Evolutionary conservation across 163 green algal species (phyloP).

Genomic region (Scenedesmus sp.): DNA sequence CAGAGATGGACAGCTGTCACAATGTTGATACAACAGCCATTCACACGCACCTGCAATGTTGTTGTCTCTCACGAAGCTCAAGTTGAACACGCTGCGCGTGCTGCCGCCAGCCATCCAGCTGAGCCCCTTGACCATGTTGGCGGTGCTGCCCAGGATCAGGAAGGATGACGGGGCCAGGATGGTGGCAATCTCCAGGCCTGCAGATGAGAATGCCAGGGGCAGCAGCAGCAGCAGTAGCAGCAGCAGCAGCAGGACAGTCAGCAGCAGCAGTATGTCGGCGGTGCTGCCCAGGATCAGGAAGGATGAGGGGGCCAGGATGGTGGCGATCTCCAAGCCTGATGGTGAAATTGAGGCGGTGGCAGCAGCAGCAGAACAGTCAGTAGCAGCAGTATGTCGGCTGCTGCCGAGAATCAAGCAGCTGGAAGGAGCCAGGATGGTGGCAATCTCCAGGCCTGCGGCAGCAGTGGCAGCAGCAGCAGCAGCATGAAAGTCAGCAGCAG

Average conservation of each 20-base stretch:
- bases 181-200: constrained; percentile 69
- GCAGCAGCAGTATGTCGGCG: no score
- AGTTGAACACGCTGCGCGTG: constrained; percentile 77
- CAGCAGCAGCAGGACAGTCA: background rate
- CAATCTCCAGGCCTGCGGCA: constrained; percentile 59
- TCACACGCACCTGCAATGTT: constrained; percentile 60
- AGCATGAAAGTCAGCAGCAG: no score
- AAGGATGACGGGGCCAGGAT: constrained; percentile 72
- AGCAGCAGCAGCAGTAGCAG: constrained; percentile 1
- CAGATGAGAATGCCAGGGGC: constrained; percentile 19
- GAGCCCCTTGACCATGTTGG: constrained; percentile 71
- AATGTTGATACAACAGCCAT: no score
- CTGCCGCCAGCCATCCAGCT: constrained; percentile 69
- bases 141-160: constrained; percentile 70
- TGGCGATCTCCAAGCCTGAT: no score
- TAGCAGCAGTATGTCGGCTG: constrained; percentile 56
- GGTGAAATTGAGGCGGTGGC: no score
- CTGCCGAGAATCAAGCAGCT: constrained; percentile 76
- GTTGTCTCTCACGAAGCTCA: constrained; percentile 68
- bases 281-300: background rate
- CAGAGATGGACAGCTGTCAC: no score
- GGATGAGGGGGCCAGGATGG: no score
- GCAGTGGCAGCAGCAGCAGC: no score
- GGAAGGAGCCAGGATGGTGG: constrained; percentile 66
- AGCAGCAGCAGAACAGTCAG: no score